Evolutionary conservation across 129 eudicot genomes (phyloP), one percentile per base, ranked within the genome.

Genomic region (Rutidosis leptorrhynchoides): DNA sequence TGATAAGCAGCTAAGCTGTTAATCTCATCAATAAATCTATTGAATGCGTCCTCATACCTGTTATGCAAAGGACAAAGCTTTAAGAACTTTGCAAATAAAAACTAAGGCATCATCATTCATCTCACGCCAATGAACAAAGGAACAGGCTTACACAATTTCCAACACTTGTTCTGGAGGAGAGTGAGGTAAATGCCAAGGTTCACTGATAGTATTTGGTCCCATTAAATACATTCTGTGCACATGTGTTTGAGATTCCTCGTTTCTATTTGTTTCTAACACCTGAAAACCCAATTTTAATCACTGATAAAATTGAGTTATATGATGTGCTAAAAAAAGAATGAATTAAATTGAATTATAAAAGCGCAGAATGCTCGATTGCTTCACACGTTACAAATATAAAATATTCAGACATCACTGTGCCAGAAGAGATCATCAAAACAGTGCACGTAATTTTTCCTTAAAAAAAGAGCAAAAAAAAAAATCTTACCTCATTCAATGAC

Each of bases 1-100:
- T 94, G 87, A 75, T 84, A 94, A 67, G 93, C 81, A 74, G 99
- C 99, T 74, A 94, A 74, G 61, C 67, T 81, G 79, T 94, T 89
- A 55, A 89, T 84, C 81, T 94, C 99, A 27, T 89, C 97, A n/a
- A 85, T 97, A 82, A 94, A 94, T 68, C 89, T 83, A 71, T 89
- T 89, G 71, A 89, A 94, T 64, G 96, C 97, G 81, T 94, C 99
- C 75, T 94, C 99, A 81, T 94, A 89, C 65, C 97, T 89, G 83
- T 70, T 73, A 71, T n/a, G n/a, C n/a, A n/a, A n/a, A n/a, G n/a
- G n/a, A n/a, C n/a, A n/a, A n/a, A n/a, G n/a, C n/a, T n/a, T n/a
- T n/a, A n/a, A n/a, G n/a, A n/a, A n/a, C n/a, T n/a, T n/a, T n/a
- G n/a, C n/a, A n/a, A n/a, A n/a, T n/a, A n/a, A n/a, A n/a, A n/a